Percentiles rank a stretch among this genome's conserved stretches.
Evolutionary conservation across 106 monocot genomes (phyloP).

Genomic region (Vanilla planifolia): DNA sequence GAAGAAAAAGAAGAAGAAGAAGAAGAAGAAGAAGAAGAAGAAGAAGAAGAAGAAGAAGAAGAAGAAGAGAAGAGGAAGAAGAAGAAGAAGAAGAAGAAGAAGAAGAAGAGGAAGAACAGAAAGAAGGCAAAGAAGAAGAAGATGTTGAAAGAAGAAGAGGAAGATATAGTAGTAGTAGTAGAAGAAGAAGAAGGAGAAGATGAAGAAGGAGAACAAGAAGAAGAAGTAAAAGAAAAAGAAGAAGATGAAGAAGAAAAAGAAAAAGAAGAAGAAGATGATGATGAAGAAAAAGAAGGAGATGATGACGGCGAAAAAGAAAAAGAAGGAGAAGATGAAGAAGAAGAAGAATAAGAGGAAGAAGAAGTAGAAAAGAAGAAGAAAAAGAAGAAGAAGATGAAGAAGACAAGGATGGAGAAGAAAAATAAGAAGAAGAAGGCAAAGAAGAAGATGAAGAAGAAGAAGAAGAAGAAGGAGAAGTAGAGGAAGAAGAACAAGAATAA

Average conservation of each 20-base stretch:
- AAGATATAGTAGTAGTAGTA: no score
- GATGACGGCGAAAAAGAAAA: not conserved
- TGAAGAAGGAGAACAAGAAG: no score
- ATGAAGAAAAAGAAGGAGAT: not conserved
- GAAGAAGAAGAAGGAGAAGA: not conserved
- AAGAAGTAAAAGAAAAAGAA: not conserved
- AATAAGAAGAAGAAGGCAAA: no score
- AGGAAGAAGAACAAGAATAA: no score
- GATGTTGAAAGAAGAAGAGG: no score
- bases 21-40: not conserved
- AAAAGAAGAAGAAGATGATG: not conserved
- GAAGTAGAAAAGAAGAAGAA: no score
- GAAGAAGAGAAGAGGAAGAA: not conserved
- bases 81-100: not conserved
- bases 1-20: not conserved
- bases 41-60: not conserved
- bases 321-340: not conserved
- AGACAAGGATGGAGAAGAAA: no score
- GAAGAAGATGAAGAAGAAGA: no score
- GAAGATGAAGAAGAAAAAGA: not conserved
- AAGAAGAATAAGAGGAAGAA: no score
- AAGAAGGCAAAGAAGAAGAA: not conserved
- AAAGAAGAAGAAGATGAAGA: not conserved
- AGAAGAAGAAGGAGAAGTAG: no score
- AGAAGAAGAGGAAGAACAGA: no score